phyloP scores from a whole-genome alignment of 2,329 filamentous ascomycete species.

The Microdochium trichocladiopsis region DNA sequence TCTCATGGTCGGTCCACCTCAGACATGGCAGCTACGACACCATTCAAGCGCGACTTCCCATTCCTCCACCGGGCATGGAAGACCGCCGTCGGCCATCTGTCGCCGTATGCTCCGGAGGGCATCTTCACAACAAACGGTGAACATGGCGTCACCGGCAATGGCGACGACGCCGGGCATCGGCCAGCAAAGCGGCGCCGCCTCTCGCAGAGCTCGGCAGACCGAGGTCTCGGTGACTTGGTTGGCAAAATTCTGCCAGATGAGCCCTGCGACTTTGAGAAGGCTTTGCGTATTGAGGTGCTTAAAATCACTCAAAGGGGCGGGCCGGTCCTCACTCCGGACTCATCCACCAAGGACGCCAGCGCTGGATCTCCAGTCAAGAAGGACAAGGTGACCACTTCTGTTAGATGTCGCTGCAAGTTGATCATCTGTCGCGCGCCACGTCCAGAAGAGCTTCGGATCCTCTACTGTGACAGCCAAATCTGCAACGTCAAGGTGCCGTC shows the following conservation, averaged over 20 bases:
- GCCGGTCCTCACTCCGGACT: constrained; percentile 25
- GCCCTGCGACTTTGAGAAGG: constrained; percentile 24
- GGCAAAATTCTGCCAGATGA: constrained; percentile 20
- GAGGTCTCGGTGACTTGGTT: constrained; percentile 26
- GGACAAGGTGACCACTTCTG: constrained; percentile 14
- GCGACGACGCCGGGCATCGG: constrained; percentile 25
- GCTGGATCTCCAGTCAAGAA: constrained; percentile 23
- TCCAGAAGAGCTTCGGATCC: constrained; percentile 24
- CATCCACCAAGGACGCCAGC: constrained; percentile 21
- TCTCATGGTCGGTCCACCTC: constrained; percentile 23
- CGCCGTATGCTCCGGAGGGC: constrained; percentile 36
- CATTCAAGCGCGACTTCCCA: constrained; percentile 40
- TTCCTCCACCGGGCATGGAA: constrained; percentile 50
- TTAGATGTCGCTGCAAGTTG: constrained; percentile 34
- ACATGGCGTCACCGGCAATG: constrained; percentile 21
- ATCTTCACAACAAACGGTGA: constrained; percentile 29
- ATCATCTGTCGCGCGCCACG: constrained; percentile 26
- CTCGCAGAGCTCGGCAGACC: neutral
- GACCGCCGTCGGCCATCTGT: constrained; percentile 33
- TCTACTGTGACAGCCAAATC: constrained; percentile 47
- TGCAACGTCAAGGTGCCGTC: constrained; percentile 45
- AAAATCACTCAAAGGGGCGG: constrained; percentile 44
- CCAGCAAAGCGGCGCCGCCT: constrained; percentile 42
- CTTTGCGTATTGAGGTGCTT: constrained; percentile 44
- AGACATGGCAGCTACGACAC: constrained; percentile 40